phyloP scores from a whole-genome alignment of 306 rosid species.

The Rosa rugosa region DNA sequence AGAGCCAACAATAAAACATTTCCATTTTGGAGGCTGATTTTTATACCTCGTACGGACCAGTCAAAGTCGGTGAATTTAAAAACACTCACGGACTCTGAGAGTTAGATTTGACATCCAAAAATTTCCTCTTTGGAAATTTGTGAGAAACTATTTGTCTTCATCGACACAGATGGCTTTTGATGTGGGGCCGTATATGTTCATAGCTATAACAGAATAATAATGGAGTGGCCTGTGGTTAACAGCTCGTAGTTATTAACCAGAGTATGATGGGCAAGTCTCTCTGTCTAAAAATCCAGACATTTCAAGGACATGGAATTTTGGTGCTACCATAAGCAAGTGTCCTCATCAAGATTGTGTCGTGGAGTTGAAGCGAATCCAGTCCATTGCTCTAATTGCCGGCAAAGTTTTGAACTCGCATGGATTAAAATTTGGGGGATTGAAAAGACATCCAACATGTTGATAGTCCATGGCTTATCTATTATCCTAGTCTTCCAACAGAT shows the following conservation, averaged over 20 bases:
- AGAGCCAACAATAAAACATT: neutral
- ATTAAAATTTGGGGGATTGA: neutral
- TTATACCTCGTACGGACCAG: neutral
- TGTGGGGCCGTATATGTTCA: neutral
- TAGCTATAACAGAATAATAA: neutral
- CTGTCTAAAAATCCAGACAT: too few species aligned
- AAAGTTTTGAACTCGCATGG: neutral
- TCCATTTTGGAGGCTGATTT: neutral
- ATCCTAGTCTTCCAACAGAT: neutral
- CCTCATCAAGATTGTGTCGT: neutral
- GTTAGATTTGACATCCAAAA: neutral
- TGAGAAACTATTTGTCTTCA: neutral
- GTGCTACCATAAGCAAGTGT: neutral
- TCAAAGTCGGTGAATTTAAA: neutral
- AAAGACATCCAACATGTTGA: neutral
- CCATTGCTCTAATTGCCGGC: neutral
- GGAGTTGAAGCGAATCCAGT: neutral
- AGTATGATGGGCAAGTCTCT: neutral
- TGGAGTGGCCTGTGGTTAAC: neutral
- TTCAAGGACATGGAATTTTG: neutral
- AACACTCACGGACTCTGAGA: neutral
- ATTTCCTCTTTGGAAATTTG: neutral
- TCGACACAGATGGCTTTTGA: neutral
- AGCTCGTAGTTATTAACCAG: neutral
- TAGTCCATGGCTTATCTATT: neutral